These are phyloP conservation scores for Fraxinus angustifolia DNA, from an alignment of 305 asterid genomes.

Conservation along the genomic window DNA sequence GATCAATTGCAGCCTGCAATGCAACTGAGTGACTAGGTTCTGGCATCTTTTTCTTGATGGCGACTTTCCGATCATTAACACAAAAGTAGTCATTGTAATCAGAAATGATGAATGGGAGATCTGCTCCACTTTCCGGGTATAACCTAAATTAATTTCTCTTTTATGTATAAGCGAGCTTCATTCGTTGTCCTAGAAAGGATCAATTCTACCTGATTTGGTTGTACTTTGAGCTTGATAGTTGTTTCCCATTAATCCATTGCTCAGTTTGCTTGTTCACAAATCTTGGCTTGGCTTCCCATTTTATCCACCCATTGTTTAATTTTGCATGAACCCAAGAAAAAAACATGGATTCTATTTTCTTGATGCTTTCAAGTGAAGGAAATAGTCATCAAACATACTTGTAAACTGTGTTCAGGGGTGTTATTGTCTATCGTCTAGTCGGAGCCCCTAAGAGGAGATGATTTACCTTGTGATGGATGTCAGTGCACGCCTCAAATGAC, in stretches of 20 bases:
- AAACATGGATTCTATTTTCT: not conserved
- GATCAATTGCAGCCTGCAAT: constrained; percentile 7
- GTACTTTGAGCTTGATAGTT: not conserved
- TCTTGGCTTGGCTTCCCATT: constrained; percentile 1
- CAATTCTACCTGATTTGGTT: not conserved
- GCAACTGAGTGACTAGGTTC: constrained; percentile 43
- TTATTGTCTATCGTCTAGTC: not conserved
- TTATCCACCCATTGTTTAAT: not conserved
- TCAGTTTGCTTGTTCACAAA: not conserved
- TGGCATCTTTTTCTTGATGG: constrained; percentile 44
- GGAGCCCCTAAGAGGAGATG: not conserved
- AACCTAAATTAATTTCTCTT: not conserved
- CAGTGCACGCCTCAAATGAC: not conserved
- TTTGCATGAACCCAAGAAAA: not conserved
- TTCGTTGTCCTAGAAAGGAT: not conserved
- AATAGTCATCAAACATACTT: not conserved
- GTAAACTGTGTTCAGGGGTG: not conserved
- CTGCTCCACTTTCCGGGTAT: constrained; percentile 1
- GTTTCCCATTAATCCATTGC: not conserved
- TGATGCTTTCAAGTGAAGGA: not conserved
- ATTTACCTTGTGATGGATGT: not conserved
- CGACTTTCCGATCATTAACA: constrained; percentile 11
- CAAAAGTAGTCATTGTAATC: constrained; percentile 23
- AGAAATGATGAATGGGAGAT: not conserved
- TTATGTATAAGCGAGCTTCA: constrained; percentile 10